Conservation (phyloP, 352 stramenopile genomes). For the Hyaloperonospora brassicae region DNA sequence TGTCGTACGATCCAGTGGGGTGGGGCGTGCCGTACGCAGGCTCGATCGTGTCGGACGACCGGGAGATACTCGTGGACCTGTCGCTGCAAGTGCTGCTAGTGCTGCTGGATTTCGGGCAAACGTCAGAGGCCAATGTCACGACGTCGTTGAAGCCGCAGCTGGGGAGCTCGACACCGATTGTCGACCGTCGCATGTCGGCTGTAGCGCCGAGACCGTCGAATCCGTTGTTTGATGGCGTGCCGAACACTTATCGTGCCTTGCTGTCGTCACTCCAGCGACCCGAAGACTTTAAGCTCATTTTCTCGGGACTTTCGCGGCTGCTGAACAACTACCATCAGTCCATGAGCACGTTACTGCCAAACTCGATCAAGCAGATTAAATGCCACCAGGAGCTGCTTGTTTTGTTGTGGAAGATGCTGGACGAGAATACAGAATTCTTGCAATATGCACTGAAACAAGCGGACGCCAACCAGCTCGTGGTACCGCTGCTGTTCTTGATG, state of each 20-base stretch:
- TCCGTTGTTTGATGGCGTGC: constrained; percentile 28
- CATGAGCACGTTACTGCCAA: constrained; percentile 90
- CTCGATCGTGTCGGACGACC: constrained; percentile 84
- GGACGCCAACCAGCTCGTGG: constrained; percentile 89
- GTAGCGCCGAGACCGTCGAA: constrained; percentile 26
- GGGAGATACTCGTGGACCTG: constrained; percentile 88
- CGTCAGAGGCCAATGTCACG: constrained; percentile 34
- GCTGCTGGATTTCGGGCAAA: constrained; percentile 90
- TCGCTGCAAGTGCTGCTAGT: constrained; percentile 91
- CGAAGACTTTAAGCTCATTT: constrained; percentile 91
- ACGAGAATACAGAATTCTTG: constrained; percentile 95
- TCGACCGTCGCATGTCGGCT: constrained; percentile 22
- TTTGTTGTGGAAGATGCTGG: constrained; percentile 96
- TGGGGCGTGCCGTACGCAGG: constrained; percentile 85
- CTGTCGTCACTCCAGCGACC: constrained; percentile 59
- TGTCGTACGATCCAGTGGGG: constrained; percentile 90
- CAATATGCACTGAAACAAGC: constrained; percentile 90
- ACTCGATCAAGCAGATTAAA: constrained; percentile 90
- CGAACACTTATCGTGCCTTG: constrained; percentile 65
- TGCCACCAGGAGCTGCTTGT: constrained; percentile 97
- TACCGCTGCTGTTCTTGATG: constrained; percentile 84
- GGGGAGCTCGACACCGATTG: constrained; percentile 28
- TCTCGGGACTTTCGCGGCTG: constrained; percentile 90
- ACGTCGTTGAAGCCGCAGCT: constrained; percentile 47
- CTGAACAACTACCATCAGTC: constrained; percentile 94